Base-by-base conservation (phyloP, 805 yeast species). In the Peterozyma xylosa region DNA sequence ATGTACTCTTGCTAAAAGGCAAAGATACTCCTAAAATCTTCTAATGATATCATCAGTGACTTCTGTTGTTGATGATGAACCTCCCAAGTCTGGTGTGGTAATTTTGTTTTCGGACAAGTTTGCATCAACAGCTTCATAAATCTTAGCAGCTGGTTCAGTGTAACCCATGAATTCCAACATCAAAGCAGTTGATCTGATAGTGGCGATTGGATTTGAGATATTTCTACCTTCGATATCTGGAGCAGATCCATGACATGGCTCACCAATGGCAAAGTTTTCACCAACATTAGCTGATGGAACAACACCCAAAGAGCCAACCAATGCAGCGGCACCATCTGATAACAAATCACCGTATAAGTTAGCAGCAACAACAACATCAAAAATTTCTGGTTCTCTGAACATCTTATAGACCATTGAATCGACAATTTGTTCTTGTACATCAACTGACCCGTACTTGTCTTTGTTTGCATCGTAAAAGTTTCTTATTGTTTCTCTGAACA, bases 241-340 rank as follows among this genome's bases (percentile, higher is more conserved):
- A 44, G 99, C 99, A 45, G 96, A 86, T 49, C 99, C 99, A 69
- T 93, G 99, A 63, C 97, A 90, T 61, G 99, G 99, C 71, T 93
- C 99, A 63, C 99, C 99, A 61, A 93, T 88, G 50, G 95, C 97
- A 61, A 93, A 91, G 62, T 74, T 68, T 62, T 89, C 96, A 58
- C 99, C 99, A 50, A 93, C 99, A 60, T 93, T 93, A 48, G 98
- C 98, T 43, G 95, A 84, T 58, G 99, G 98, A 45, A 93, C 97
- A 46, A 93, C 96, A 61, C 99, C 99, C 52, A 93, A 77, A 30
- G 98, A 91, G 41, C 99, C 99, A 46, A 91, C 96, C 45, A 90
- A 75, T 13, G 98, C 97, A 53, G 98, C 98, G 45, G 98, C 98
- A 68, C 97, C 98, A 62, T 90, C 98, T 51, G 95, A 84, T 55